phyloP scores from a whole-genome alignment of 192 early-diverging fungal genomes.

The Pecoramyces ruminantium region DNA sequence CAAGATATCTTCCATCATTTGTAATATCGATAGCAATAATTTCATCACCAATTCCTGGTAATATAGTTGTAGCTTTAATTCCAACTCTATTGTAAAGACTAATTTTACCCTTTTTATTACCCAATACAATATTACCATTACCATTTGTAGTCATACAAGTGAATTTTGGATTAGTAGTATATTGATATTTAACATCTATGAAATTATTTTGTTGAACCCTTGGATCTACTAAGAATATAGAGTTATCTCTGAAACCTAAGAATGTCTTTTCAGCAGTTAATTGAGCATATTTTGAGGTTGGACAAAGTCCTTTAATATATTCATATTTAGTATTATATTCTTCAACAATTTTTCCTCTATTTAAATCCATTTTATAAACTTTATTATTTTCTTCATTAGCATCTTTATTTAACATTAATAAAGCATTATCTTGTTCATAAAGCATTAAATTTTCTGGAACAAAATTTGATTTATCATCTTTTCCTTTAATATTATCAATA shows the following conservation, averaged over 20 bases:
- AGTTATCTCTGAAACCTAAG: slow-evolving; percentile 63
- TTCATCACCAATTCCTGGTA: slow-evolving; percentile 75
- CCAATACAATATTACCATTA: slow-evolving; percentile 66
- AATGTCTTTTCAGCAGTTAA: slow-evolving; percentile 57
- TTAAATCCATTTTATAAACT: slow-evolving; percentile 80
- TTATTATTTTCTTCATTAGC: slow-evolving; percentile 54
- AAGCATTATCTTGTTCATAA: slow-evolving; percentile 60
- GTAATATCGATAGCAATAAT: slow-evolving; percentile 82
- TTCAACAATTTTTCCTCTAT: slow-evolving; percentile 79
- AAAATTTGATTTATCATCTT: slow-evolving; percentile 35
- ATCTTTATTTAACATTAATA: slow-evolving; percentile 35
- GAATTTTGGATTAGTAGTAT: slow-evolving; percentile 54
- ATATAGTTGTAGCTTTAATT: slow-evolving; percentile 64
- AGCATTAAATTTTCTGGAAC: slow-evolving; percentile 65
- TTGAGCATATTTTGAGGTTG: slow-evolving; percentile 56
- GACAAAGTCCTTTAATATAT: slow-evolving; percentile 52
- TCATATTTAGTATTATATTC: slow-evolving; percentile 77
- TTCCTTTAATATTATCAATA: slow-evolving; percentile 52
- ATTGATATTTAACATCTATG: slow-evolving; percentile 47
- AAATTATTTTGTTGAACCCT: slow-evolving; percentile 55
- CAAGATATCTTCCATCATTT: slow-evolving; percentile 61
- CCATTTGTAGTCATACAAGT: slow-evolving; percentile 53
- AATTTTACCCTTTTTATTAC: slow-evolving; percentile 71
- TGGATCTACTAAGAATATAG: slow-evolving; percentile 78
- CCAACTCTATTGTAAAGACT: slow-evolving; percentile 63